Percentiles rank a stretch among this genome's conserved stretches.
These are phyloP conservation scores for Cladophialophora exuberans DNA, from an alignment of 2,329 filamentous ascomycete genomes.

Conservation along the genomic window DNA sequence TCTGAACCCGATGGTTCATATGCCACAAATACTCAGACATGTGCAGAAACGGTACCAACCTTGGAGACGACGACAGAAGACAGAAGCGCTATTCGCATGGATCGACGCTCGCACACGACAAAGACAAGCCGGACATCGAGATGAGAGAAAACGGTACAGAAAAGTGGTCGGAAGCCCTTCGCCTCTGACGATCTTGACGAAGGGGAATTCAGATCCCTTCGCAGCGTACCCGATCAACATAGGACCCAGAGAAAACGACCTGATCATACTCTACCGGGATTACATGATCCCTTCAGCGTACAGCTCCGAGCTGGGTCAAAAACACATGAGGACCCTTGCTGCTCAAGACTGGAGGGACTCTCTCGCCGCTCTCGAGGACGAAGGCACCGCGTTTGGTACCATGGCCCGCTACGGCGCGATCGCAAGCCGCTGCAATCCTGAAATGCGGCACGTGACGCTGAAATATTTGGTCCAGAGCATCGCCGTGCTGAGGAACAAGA, in stretches of 20 bases:
- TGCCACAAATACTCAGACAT: not conserved
- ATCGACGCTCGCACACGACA: not conserved
- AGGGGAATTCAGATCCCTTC: conserved; percentile 2
- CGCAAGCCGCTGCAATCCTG: not conserved
- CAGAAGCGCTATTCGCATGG: not conserved
- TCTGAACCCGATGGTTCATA: not conserved
- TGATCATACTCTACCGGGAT: not conserved
- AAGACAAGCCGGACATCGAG: not conserved
- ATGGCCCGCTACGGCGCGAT: not conserved
- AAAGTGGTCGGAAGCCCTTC: not conserved
- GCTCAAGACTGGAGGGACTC: not conserved
- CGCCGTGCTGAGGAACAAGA: not conserved
- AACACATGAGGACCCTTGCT: not conserved
- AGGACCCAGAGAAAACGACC: not conserved
- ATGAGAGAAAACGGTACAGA: not conserved
- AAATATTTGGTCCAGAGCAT: not conserved
- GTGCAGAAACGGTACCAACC: not conserved
- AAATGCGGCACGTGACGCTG: not conserved
- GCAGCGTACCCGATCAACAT: not conserved
- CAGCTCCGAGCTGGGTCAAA: conserved; percentile 1
- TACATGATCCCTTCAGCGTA: not conserved
- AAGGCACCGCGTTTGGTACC: not conserved
- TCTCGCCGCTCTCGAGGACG: not conserved
- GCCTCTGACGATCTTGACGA: not conserved
- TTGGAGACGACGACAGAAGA: not conserved